phyloP scores from a whole-genome alignment of 257 asterid genomes.

The Nicotiana attenuata region DNA sequence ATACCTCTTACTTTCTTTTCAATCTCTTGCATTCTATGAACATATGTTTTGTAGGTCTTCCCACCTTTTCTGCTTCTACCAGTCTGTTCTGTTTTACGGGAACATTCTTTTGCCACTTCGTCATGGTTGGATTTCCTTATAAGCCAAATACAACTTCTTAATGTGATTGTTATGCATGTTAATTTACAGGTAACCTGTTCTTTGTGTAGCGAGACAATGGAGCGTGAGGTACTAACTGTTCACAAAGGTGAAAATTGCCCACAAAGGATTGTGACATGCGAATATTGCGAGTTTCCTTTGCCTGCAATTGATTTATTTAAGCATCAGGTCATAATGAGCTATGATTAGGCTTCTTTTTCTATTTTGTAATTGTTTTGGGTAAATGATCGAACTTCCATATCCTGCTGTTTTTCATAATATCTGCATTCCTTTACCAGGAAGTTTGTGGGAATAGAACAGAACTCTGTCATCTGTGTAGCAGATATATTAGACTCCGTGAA shows the following conservation, averaged over 20 bases:
- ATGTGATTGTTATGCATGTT: constrained; percentile 21
- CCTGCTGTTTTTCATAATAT: constrained; percentile 10
- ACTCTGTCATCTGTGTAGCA: constrained; percentile 62
- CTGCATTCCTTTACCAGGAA: constrained; percentile 45
- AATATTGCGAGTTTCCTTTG: constrained; percentile 89
- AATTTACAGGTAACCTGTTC: constrained; percentile 84
- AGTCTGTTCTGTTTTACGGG: neutral
- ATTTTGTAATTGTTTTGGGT: neutral
- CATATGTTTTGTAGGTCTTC: neutral
- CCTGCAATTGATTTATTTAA: constrained; percentile 85
- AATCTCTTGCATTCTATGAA: neutral
- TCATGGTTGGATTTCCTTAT: neutral
- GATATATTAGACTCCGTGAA: constrained; percentile 81
- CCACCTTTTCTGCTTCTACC: neutral
- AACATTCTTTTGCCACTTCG: neutral
- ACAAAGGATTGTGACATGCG: constrained; percentile 82
- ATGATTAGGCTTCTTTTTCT: neutral
- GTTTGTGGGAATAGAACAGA: constrained; percentile 94
- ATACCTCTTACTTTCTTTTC: neutral
- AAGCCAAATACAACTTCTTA: neutral
- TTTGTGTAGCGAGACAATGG: constrained; percentile 87
- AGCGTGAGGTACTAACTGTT: constrained; percentile 63
- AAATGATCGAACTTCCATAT: neutral
- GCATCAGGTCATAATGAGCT: constrained; percentile 68
- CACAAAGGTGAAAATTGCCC: constrained; percentile 93